Percentiles rank a stretch among this genome's conserved stretches.
Evolutionary conservation across 2,329 filamentous ascomycete genomes (phyloP).

Genomic region (Pseudomassariella vexata): DNA sequence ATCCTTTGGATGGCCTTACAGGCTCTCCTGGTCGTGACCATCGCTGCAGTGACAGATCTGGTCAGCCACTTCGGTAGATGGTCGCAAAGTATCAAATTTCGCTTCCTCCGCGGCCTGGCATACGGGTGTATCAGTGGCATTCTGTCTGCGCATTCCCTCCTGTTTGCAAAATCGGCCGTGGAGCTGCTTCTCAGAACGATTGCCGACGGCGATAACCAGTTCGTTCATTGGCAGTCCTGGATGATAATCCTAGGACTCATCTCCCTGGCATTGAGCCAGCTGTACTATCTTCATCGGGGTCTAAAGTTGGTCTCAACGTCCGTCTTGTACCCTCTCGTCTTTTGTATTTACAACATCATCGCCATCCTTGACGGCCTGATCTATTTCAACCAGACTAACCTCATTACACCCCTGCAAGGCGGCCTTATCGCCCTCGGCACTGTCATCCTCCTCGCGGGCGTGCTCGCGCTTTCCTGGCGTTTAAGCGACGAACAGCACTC

Average conservation of each 20-base stretch:
- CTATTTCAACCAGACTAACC: slow-evolving; percentile 86
- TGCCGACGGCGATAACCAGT: slow-evolving; percentile 83
- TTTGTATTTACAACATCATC: slow-evolving; percentile 98
- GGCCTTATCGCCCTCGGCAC: slow-evolving; percentile 83
- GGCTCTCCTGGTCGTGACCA: slow-evolving; percentile 61
- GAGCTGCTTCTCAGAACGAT: slow-evolving; percentile 86
- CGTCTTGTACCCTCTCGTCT: slow-evolving; percentile 92
- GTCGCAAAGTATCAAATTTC: slow-evolving; percentile 59
- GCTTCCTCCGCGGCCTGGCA: slow-evolving; percentile 73
- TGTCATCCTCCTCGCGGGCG: slow-evolving; percentile 76
- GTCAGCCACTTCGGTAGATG: slow-evolving; percentile 45
- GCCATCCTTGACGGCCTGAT: slow-evolving; percentile 95
- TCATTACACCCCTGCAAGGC: slow-evolving; percentile 70
- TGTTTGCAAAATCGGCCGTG: slow-evolving; percentile 94
- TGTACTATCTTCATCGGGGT: slow-evolving; percentile 92
- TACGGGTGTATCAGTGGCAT: slow-evolving; percentile 91
- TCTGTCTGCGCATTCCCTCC: slow-evolving; percentile 83
- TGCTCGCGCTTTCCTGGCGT: slow-evolving; percentile 89
- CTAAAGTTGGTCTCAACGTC: slow-evolving; percentile 93
- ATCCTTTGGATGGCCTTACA: slow-evolving; percentile 86
- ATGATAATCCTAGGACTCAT: slow-evolving; percentile 78
- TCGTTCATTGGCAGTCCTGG: slow-evolving; percentile 94
- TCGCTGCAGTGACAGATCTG: slow-evolving; percentile 59
- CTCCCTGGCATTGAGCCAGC: slow-evolving; percentile 75
- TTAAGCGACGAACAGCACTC: slow-evolving; percentile 70